Evolutionary conservation across 345 rosid species (phyloP), one percentile per base, ranked within the genome.

Genomic region (Ricinus communis): DNA sequence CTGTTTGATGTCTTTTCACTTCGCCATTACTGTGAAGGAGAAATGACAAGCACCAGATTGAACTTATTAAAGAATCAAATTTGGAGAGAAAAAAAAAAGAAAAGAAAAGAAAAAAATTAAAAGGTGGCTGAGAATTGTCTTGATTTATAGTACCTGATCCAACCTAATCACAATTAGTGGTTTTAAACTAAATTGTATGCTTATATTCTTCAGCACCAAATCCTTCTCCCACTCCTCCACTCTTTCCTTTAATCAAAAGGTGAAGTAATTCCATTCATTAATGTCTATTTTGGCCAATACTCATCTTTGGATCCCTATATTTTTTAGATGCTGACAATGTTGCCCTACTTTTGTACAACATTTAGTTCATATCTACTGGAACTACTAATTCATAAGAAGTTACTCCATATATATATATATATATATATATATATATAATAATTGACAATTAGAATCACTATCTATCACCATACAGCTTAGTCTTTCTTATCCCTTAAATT

Each of bases 121-220:
- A 66, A 22, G 74, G 70, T 33, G 45, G 25, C 16, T 49, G 8
- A 51, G 73, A 72, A 71, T 71, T 36, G n/a, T n/a, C 14, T 47
- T 73, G 65, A 60, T 74, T 79, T 38, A 53, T 55, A 72, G 82
- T 41, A 79, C 78, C 77, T 0, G 81, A 85, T 82, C 80, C 82
- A 73, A 76, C 62, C 65, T 60, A 74, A 82, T 72, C 81, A 65
- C 46, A 67, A 75, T 78, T 82, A 80, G 57, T 50, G 58, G 38
- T 36, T 27, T 2, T 3, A 38, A 38, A 38, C 5, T 43, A 28
- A 70, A 46, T 36, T 65, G 1, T 46, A 77, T 78, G 79, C 77
- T 80, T 74, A 85, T 77, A 85, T 83, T 85, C 88, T 78, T 51
- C 4, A 67, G 77, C 80, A 83, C 82, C 76, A 75, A 71, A 75